phyloP scores from a whole-genome alignment of 495 filamentous ascomycete species.

The Penicillium arizonense region DNA sequence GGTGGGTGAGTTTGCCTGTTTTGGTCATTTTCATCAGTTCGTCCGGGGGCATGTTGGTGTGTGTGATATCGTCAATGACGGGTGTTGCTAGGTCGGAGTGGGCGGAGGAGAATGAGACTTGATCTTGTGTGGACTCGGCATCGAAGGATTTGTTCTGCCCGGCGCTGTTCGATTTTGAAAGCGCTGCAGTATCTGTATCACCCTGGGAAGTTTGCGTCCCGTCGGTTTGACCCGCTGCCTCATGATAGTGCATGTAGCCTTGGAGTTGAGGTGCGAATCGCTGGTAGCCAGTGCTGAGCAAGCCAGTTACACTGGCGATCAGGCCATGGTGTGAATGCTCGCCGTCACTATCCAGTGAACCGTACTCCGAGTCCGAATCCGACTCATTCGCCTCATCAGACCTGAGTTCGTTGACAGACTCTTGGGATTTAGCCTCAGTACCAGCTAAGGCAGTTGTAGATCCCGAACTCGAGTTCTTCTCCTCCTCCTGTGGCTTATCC shows the following conservation, averaged over 20 bases:
- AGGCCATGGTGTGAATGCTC: conserved; percentile 35
- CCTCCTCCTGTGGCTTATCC: conserved; percentile 39
- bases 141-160: conserved; percentile 8
- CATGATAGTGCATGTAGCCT: conserved; percentile 44
- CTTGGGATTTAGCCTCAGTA: conserved; percentile 12
- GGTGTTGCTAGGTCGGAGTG: conserved; percentile 22
- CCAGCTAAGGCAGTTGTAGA: conserved; percentile 2
- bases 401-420: conserved; percentile 10
- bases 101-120: conserved; percentile 17
- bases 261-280: conserved; percentile 48
- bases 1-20: conserved; percentile 40
- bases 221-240: conserved; percentile 19
- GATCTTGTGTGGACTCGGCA: conserved; percentile 8
- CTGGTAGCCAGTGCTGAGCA: conserved; percentile 39
- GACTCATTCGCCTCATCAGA: conserved; percentile 2
- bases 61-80: conserved; percentile 17
- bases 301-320: conserved; percentile 43
- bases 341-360: conserved; percentile 12
- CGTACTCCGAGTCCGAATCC: conserved; percentile 20
- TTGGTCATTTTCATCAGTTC: conserved; percentile 30
- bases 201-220: conserved; percentile 4
- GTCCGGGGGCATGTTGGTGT: conserved; percentile 20
- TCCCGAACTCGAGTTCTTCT: conserved; percentile 16
- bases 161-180: conserved; percentile 10
- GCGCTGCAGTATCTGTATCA: not conserved